These are phyloP conservation scores for Abrus pulchellus DNA, from an alignment of 306 rosid species.

Conservation along the genomic window DNA sequence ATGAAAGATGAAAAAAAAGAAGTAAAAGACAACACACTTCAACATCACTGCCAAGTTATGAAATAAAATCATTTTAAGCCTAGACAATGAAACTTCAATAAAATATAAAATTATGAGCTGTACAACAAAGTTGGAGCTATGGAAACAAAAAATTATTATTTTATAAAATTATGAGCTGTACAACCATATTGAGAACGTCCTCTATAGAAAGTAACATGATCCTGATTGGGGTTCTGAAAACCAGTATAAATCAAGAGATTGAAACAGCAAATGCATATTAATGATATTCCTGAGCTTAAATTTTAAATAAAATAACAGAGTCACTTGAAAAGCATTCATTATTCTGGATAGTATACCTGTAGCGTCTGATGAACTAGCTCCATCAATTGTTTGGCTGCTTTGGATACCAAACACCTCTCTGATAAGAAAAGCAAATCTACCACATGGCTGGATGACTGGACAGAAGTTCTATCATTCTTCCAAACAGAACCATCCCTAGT, in stretches of 20 bases:
- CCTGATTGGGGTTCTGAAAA: constrained; percentile 16
- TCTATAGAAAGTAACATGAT: constrained; percentile 15
- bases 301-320: constrained; percentile 41
- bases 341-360: constrained; percentile 59
- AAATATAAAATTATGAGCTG: background rate
- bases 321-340: constrained; percentile 30
- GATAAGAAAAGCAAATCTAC: constrained; percentile 84
- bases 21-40: background rate
- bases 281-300: constrained; percentile 9
- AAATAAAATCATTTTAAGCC: constrained; percentile 1
- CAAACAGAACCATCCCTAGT: constrained; percentile 57
- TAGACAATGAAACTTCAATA: background rate
- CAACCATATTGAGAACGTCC: constrained; percentile 6
- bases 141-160: background rate
- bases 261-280: constrained; percentile 16
- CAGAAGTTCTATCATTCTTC: constrained; percentile 57
- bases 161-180: too few relatives aligned
- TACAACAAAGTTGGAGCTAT: background rate
- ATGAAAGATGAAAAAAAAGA: background rate
- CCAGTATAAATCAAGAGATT: constrained; percentile 19
- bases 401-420: constrained; percentile 84
- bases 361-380: constrained; percentile 89
- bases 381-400: constrained; percentile 82
- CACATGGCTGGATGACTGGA: constrained; percentile 63
- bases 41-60: background rate